Evolutionary conservation across 768 basidiomycete species (phyloP).

Genomic region (Nidularia sp.): DNA sequence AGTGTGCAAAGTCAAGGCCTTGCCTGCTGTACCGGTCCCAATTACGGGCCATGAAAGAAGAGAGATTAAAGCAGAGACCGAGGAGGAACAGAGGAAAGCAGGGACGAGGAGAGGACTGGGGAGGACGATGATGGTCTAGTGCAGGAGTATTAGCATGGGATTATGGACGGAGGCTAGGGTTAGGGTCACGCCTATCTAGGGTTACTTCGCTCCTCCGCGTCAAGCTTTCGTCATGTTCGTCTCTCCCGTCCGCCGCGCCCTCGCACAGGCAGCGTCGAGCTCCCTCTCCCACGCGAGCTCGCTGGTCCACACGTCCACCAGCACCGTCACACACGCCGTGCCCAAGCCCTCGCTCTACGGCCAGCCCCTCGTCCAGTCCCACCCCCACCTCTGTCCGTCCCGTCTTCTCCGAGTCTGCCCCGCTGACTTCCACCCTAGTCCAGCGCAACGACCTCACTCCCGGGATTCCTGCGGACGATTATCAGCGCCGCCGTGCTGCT

Average conservation of each 20-base stretch:
- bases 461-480: slow-evolving; percentile 76
- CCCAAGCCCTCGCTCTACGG: slow-evolving; percentile 75
- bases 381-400: slow-evolving; percentile 72
- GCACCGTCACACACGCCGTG: slow-evolving; percentile 6
- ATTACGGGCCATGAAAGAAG: slow-evolving; percentile 27
- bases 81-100: not conserved
- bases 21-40: slow-evolving; percentile 53
- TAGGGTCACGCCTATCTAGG: not conserved
- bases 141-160: too few species aligned
- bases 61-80: not conserved
- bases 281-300: not conserved
- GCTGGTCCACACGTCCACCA: not conserved
- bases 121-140: not conserved
- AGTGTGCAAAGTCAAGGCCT: slow-evolving; percentile 64
- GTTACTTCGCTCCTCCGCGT: not conserved
- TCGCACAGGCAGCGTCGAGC: not conserved
- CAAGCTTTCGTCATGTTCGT: slow-evolving; percentile 3
- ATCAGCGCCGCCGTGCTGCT: slow-evolving; percentile 61
- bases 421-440: slow-evolving; percentile 29
- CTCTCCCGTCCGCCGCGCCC: not conserved
- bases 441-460: slow-evolving; percentile 68
- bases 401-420: not conserved
- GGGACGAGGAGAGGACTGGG: not conserved
- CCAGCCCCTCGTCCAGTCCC: slow-evolving; percentile 73
- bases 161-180: slow-evolving; percentile 2